Evolutionary conservation across 2,329 filamentous ascomycete species (phyloP), one percentile per base, ranked within the genome.

Genomic region (Thelonectria blattea): DNA sequence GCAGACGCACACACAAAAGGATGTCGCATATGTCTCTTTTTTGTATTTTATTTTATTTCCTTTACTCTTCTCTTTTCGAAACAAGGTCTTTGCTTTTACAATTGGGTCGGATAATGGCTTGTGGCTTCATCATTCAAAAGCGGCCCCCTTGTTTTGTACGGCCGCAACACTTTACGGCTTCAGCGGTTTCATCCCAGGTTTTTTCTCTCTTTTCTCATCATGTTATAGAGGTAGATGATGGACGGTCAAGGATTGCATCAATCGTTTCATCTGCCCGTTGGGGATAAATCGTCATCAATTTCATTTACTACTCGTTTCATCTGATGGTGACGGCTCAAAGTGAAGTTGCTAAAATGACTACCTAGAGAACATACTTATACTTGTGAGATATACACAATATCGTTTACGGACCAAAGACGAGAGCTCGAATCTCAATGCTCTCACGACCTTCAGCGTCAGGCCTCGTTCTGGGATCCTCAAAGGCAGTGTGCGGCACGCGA

Each of bases 391-490:
- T 45, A 15, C n/a, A n/a, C 24, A 17, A 5, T 9, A 12, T 5
- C 27, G 15, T 11, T 17, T 78, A 84, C 14, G 82, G 80, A 0
- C 90, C 91, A 81, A 97, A 96, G 0, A 97, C 90, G 74, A 97
- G 80, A 37, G 91, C 88, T 68, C 93, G 84, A 15, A 97, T 91
- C 76, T 97, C 93, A 73, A 97, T 96, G 73, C 92, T 96, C 80
- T 96, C 91, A 65, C 93, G 83, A 0, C 85, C 85, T 64, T 88
- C 86, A 5, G 90, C 91, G 47, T 88, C 90, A 17, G 82, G 78
- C 3, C 87, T 85, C 1, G 90, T 92, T 61, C 88, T 80, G 2
- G 91, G 89, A 73, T 97, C 90, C 41, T 83, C 80, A 76, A 97
- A 97, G 1, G 92, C 92, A 10, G 88, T 88, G 77, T 96, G 92